These are phyloP conservation scores for Entomophthora muscae DNA, from an alignment of 371 early-diverging fungal genomes.

Conservation along the genomic window DNA sequence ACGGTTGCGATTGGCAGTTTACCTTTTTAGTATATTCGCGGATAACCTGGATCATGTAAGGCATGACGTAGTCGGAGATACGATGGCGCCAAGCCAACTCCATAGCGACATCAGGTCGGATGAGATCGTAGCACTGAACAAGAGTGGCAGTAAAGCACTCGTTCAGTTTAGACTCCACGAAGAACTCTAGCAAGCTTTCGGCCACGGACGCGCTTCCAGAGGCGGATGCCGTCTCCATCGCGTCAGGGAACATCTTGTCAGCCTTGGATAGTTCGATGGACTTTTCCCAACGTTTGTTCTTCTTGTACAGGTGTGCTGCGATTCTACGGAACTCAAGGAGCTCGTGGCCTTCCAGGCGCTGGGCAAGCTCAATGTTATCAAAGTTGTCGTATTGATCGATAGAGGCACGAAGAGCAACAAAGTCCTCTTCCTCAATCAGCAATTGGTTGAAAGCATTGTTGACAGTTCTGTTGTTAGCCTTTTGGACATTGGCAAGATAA, in stretches of 20 bases:
- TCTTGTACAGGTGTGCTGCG: slow-evolving; percentile 80
- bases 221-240: slow-evolving; percentile 89
- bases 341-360: slow-evolving; percentile 83
- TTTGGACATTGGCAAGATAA: slow-evolving; percentile 81
- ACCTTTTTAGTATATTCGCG: slow-evolving; percentile 63
- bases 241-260: slow-evolving; percentile 90
- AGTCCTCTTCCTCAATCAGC: slow-evolving; percentile 93
- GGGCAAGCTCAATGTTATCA: slow-evolving; percentile 78
- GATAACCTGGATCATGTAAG: slow-evolving; percentile 79
- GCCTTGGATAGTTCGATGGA: slow-evolving; percentile 87
- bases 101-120: slow-evolving; percentile 83
- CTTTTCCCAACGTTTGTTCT: slow-evolving; percentile 87
- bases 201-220: slow-evolving; percentile 70
- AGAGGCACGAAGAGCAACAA: slow-evolving; percentile 69
- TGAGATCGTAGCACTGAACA: slow-evolving; percentile 81
- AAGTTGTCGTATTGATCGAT: slow-evolving; percentile 84
- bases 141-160: slow-evolving; percentile 88
- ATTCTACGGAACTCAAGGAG: slow-evolving; percentile 92
- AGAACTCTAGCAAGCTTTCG: slow-evolving; percentile 83
- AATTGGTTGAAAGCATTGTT: slow-evolving; percentile 89
- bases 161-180: slow-evolving; percentile 71
- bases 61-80: slow-evolving; percentile 83
- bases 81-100: slow-evolving; percentile 86
- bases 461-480: slow-evolving; percentile 78
- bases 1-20: neutral